These are phyloP conservation scores for Chimonanthus praecox DNA, from an alignment of 164 flowering plant genomes.

Conservation along the genomic window DNA sequence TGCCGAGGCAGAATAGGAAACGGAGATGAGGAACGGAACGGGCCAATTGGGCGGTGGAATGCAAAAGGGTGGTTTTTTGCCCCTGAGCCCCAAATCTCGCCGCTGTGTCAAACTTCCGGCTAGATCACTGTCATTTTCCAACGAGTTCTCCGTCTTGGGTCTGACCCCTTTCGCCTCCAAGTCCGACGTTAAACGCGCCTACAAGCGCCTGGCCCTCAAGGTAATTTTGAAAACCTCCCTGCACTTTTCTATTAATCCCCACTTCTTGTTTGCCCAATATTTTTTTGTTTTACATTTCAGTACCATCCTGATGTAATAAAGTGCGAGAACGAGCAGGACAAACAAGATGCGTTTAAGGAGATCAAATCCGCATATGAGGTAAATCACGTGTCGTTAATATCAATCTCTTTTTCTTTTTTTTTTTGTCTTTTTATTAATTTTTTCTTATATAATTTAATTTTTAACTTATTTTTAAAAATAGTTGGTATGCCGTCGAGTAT, in stretches of 20 bases:
- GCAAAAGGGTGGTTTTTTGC: slow-evolving; percentile 8
- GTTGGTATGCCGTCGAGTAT: neutral
- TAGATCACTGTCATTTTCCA: slow-evolving; percentile 13
- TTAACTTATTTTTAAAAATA: neutral
- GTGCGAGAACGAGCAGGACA: slow-evolving; percentile 16
- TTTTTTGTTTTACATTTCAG: slow-evolving; percentile 10
- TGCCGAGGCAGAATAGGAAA: neutral
- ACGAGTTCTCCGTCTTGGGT: slow-evolving; percentile 22
- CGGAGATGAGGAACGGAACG: slow-evolving; percentile 14
- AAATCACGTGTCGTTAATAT: no score
- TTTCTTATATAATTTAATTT: neutral
- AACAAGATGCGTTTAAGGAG: slow-evolving; percentile 18
- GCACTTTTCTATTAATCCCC: neutral
- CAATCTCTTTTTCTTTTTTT: no score
- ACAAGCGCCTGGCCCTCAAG: slow-evolving; percentile 32
- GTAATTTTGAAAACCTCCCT: neutral
- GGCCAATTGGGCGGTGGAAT: slow-evolving; percentile 11
- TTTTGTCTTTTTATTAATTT: neutral
- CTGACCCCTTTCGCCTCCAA: slow-evolving; percentile 27
- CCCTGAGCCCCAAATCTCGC: neutral
- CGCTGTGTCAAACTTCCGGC: slow-evolving; percentile 21
- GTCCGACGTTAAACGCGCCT: slow-evolving; percentile 31
- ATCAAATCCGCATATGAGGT: slow-evolving; percentile 32
- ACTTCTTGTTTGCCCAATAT: neutral
- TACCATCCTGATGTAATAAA: slow-evolving; percentile 30